Base-by-base conservation (phyloP, 148 eudicot genomes). In the Fagopyrum tataricum region DNA sequence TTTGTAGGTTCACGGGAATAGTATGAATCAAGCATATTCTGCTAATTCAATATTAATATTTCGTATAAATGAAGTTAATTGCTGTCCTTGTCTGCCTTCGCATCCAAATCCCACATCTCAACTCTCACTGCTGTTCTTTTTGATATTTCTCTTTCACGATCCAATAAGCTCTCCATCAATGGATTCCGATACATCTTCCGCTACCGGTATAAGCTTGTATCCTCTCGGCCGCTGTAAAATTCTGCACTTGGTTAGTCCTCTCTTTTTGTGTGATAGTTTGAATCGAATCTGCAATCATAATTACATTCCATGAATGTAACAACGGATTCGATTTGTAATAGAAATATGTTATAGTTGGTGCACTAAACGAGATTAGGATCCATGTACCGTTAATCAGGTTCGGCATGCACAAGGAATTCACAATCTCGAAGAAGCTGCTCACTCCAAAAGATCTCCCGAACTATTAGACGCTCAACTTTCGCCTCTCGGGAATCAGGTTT, bases 391-490 rank as follows among this genome's bases (percentile, higher is more conserved):
- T 24, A 66, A 70, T 39, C 72, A 88, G 93, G 93, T 91, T 76
- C 83, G 97, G 77, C 94, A 91, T 85, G 94, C 90, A 14, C 83
- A 89, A 81, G 97, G 94, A 6, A 70, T 91, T 77, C 97, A 91
- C 77, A 91, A 91, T 80, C 87, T 86, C 58, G 85, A 67, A 72
- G 84, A 84, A 11, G 87, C 81, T 21, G 80, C 80, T 52, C 79
- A 86, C 77, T 82, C 77, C 48, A 71, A 75, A 31, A 82, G 82
- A 59, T 89, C 90, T 39, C 84, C 82, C 41, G 81, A 89, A 26
- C 74, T 83, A 47, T 76, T 91, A 43, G 94, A 91, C 81, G 92
- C 97, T 20, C 73, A 73, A 20, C 87, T 91, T 40, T 86, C 97
- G 7, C 79, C 87, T 53, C 81, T 86, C 73, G 97, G 97, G 94